Evolutionary conservation across 2,329 filamentous ascomycete genomes (phyloP).

Genomic region (Phaeosphaeriaceae sp.): DNA sequence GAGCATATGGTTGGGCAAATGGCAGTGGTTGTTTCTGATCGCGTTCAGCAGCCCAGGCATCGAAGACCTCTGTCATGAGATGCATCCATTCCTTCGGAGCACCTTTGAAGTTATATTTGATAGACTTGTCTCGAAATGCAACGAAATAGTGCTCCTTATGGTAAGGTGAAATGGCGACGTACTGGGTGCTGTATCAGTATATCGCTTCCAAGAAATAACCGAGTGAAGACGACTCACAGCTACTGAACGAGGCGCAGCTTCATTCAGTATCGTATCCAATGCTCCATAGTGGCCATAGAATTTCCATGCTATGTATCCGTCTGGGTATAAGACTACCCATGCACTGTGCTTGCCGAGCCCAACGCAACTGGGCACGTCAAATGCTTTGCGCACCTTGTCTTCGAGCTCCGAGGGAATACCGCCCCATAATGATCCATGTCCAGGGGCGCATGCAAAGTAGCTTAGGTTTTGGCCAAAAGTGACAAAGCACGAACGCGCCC

Average conservation of each 20-base stretch:
- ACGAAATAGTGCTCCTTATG: slow-evolving; percentile 43
- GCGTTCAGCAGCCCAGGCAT: slow-evolving; percentile 36
- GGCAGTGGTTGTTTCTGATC: slow-evolving; percentile 23
- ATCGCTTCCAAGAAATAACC: neutral
- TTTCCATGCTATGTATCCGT: slow-evolving; percentile 40
- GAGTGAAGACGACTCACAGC: slow-evolving; percentile 27
- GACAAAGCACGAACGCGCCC: slow-evolving; percentile 37
- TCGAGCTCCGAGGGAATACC: slow-evolving; percentile 40
- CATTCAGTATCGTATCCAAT: slow-evolving; percentile 36
- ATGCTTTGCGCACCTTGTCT: slow-evolving; percentile 42
- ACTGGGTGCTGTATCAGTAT: slow-evolving; percentile 21
- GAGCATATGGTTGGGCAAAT: slow-evolving; percentile 7
- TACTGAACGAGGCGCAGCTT: slow-evolving; percentile 33
- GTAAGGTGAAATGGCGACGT: slow-evolving; percentile 43
- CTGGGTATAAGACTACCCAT: slow-evolving; percentile 44
- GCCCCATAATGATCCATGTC: slow-evolving; percentile 42
- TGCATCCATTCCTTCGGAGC: slow-evolving; percentile 41
- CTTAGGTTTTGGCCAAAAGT: slow-evolving; percentile 40
- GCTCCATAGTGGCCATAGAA: slow-evolving; percentile 39
- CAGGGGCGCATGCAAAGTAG: slow-evolving; percentile 42
- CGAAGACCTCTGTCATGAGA: slow-evolving; percentile 42
- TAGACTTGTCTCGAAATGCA: slow-evolving; percentile 37
- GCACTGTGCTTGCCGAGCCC: slow-evolving; percentile 37
- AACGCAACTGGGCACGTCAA: slow-evolving; percentile 39
- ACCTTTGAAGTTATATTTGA: slow-evolving; percentile 44